Base-by-base conservation (phyloP, 2,329 filamentous ascomycete species). In the Xylaria polymorpha region DNA sequence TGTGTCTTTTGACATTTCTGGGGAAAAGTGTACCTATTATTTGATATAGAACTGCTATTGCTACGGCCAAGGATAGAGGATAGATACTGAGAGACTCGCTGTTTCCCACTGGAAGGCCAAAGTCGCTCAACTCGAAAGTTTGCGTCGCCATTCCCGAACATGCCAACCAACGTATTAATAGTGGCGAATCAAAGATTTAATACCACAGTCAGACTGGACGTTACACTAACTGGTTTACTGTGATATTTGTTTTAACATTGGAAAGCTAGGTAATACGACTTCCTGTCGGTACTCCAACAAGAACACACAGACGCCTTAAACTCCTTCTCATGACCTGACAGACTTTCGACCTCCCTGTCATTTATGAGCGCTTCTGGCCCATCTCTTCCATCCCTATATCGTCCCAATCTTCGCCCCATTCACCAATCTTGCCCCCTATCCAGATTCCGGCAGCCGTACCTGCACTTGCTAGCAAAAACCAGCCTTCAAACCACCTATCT, bases 401-500 rank as follows among this genome's bases (percentile, higher is more conserved):
- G 74, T 89, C 87, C 83, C 85, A 88, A 68, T 89, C 88, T 57
- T 90, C 88, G 71, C 82, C 81, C 74, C 72, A 82, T 74, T 78
- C 81, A 69, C 76, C 82, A 1, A 93, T 82, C 77, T 88, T 90
- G 70, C 88, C 85, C 0, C 92, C 91, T 4, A 94, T 78, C 85
- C 91, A 92, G 25, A 97, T 89, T 0, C 92, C 93, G n/a, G 87
- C 76, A 1, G 86, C 89, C 1, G 93, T 96, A 14, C 86, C 76
- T 0, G 84, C 82, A 70, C 90, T 91, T 5, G 91, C 91, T 2
- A 90, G 78, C 65, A 97, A 80, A 79, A 97, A 97, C 90, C 93
- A 95, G 8, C 89, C 90, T 79, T 97, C 94, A 74, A 97, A 97
- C 94, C 94, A 97, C 37, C 88, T 85, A 75, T 97, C 90, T 5